phyloP scores from a whole-genome alignment of 2,329 filamentous ascomycete genomes.

The Penicillium sp. region DNA sequence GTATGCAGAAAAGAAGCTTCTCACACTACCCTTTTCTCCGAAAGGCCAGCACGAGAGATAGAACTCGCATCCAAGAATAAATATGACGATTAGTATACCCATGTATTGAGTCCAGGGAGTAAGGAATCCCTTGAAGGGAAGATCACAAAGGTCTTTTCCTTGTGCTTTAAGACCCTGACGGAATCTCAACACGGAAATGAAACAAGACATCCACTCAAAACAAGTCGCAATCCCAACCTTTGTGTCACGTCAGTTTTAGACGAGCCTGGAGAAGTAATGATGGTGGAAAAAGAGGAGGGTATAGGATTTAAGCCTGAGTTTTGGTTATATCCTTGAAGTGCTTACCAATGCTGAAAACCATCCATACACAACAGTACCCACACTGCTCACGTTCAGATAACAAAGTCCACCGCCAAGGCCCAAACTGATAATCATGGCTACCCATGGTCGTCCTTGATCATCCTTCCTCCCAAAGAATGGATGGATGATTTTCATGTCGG shows the following conservation, averaged over 20 bases:
- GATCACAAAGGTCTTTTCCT: slow-evolving; percentile 20
- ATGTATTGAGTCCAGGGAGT: slow-evolving; percentile 29
- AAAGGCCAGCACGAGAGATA: slow-evolving; percentile 34
- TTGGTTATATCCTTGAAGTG: too few relatives aligned
- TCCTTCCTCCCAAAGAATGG: slow-evolving; percentile 24
- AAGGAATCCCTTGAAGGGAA: slow-evolving; percentile 27
- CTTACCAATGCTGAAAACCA: slow-evolving; percentile 34
- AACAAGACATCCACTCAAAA: slow-evolving; percentile 30
- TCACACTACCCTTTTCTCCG: slow-evolving; percentile 28
- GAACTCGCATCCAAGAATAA: slow-evolving; percentile 34
- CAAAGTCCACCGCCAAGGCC: slow-evolving; percentile 32
- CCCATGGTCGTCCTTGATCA: slow-evolving; percentile 28
- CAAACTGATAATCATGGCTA: slow-evolving; percentile 29
- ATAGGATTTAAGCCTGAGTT: too few relatives aligned
- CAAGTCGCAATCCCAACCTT: slow-evolving; percentile 33
- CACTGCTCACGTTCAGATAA: slow-evolving; percentile 34
- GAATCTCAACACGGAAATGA: slow-evolving; percentile 30
- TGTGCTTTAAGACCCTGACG: slow-evolving; percentile 28
- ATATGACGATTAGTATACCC: slow-evolving; percentile 25
- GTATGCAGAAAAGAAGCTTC: slow-evolving; percentile 34
- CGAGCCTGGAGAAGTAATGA: too few relatives aligned
- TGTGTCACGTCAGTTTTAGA: too few relatives aligned
- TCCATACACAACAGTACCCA: slow-evolving; percentile 28
- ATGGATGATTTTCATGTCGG: slow-evolving; percentile 28
- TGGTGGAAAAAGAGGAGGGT: too few relatives aligned